Base-by-base conservation (phyloP, 768 basidiomycete species). In the Boletus reticuloceps region DNA sequence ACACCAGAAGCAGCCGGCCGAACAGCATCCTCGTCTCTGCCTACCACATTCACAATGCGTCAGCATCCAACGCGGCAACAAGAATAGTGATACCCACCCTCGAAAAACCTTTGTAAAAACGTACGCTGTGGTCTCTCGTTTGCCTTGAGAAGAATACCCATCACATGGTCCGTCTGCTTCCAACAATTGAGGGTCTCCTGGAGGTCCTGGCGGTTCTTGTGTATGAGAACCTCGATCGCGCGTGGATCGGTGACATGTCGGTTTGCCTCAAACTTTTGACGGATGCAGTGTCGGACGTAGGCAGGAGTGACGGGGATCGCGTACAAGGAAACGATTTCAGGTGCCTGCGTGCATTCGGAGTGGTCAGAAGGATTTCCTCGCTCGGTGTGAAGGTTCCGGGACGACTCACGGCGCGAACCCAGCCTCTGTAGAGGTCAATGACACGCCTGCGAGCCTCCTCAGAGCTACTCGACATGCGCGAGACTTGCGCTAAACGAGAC, bases 111-210 rank as follows among this genome's bases (percentile, higher is more conserved):
- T 73, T 92, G 82, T 79, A 94, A 73, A 69, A 94, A 93, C 20
- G 86, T 82, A 51, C 76, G 70, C 54, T 69, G 74, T 6, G 76
- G 75, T 55, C 79, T 77, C 50, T 79, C 74, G 1, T 77, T 73
- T 51, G 68, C 60, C 57, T 80, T 70, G 55, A 91, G 71, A 47
- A 92, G 68, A 34, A 89, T 81, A 4, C 89, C 90, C 70, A 85
- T 72, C 31, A 94, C 75, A 66, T 94, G 91, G 57, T 91, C 88
- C 41, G 78, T 81, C 76, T 91, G 89, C 67, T 94, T 94, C 94
- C 94, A 98, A 64, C 82, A 83, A 68, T 98, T 98, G 79, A 97
- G 78, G 50, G 88, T 88, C 79, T 98, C 96, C 78, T 98, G 96
- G 66, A 85, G 91, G 62, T 98, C 94, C 74, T 85, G 88, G 59